phyloP scores from a whole-genome alignment of 2,329 filamentous ascomycete species.

The Thelonectria discophora region DNA sequence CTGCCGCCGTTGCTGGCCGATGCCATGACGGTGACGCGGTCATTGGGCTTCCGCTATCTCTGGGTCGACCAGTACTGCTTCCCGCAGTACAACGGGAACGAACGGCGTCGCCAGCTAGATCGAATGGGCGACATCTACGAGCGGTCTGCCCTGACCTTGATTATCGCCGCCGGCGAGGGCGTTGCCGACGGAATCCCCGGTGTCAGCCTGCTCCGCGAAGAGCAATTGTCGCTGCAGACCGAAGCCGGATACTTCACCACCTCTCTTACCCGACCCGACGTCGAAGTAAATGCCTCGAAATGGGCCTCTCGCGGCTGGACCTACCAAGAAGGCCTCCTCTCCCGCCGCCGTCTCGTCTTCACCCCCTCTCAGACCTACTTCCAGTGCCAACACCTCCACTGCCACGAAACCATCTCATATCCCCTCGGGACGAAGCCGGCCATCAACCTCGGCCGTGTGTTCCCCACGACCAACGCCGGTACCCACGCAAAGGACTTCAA shows the following conservation, averaged over 20 bases:
- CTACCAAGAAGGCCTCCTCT: conserved; percentile 49
- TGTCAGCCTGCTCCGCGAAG: conserved; percentile 45
- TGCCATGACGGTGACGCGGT: conserved; percentile 44
- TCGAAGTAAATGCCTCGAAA: conserved; percentile 47
- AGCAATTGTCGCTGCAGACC: conserved; percentile 48
- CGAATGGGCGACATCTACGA: conserved; percentile 48
- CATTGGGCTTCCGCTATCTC: conserved; percentile 49
- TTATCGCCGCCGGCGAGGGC: conserved; percentile 47
- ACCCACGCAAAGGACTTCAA: conserved; percentile 40
- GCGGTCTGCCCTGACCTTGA: conserved; percentile 46
- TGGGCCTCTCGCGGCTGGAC: conserved; percentile 50
- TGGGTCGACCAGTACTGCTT: conserved; percentile 52
- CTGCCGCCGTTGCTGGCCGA: conserved; percentile 46
- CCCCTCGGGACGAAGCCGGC: conserved; percentile 45
- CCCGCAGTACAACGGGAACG: conserved; percentile 39
- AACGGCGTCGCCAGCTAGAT: conserved; percentile 42
- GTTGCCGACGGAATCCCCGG: conserved; percentile 47
- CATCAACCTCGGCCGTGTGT: conserved; percentile 47
- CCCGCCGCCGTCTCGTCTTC: conserved; percentile 48
- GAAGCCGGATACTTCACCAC: conserved; percentile 48
- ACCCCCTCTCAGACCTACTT: conserved; percentile 51
- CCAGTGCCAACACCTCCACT: conserved; percentile 50
- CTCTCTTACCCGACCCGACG: conserved; percentile 47
- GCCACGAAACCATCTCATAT: conserved; percentile 48
- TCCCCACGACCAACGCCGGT: conserved; percentile 37